Base-by-base conservation (phyloP, 148 eudicot species). In the Rhododendron henanense region DNA sequence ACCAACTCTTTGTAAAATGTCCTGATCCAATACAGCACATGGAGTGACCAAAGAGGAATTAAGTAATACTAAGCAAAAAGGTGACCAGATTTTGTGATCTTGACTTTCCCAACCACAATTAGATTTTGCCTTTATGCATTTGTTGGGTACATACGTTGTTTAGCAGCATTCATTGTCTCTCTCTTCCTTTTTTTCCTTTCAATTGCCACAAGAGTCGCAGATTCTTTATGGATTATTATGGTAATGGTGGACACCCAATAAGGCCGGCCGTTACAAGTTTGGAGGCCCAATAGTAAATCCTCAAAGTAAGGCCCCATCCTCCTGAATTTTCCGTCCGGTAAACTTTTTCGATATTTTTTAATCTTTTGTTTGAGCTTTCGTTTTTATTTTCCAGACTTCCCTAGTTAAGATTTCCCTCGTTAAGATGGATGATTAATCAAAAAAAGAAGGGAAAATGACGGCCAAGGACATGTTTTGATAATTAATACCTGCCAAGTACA, bases 21-120 rank as follows among this genome's bases (percentile, higher is more conserved):
- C 37, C 76, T 71, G 19, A 71, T 31, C 76, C 39, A 14, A 15
- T 31, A 11, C 76, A 4, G 18, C 76, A 31, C 76, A 31, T 71
- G 16, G 0, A 5, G 39, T 71, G 76, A 13, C 39, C 76, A 31
- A 71, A 33, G 37, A 4, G 39, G 7, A 14, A 71, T 18, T 18
- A 59, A 50, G 3, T 2, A 16, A 55, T 16, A 15, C 61, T 57
- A 8, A n/a, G 4, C 35, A 74, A 74, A 37, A 0, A 10, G n/a
- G 7, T 2, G 57, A 3, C 8, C 55, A 21, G 10, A 21, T 28
- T 47, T 7, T 28, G 61, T 25, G 83, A 81, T 81, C 83, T 50
- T 81, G 83, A 81, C 65, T 53, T 81, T 81, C 67, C 51, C 39
- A 48, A 25, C 83, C 65, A 8, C n/a, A 53, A 81, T 81, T 31